Percentiles rank a stretch among this genome's conserved stretches.
These are phyloP conservation scores for Recurvomyces mirabilis DNA, from an alignment of 495 filamentous ascomycete species.

Conservation along the genomic window DNA sequence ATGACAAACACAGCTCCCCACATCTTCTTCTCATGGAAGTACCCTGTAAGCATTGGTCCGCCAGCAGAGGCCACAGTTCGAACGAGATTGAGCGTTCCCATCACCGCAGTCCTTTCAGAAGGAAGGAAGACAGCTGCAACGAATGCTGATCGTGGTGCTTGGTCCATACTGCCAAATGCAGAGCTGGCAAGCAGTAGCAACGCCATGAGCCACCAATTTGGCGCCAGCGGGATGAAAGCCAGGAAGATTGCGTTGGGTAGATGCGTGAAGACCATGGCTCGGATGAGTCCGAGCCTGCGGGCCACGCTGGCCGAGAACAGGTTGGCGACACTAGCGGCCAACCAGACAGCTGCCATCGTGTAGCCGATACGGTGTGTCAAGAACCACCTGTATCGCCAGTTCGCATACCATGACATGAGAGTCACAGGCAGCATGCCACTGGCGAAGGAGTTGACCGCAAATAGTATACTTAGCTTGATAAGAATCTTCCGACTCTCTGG, in stretches of 20 bases:
- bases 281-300: constrained; percentile 63
- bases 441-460: constrained; percentile 67
- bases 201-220: constrained; percentile 48
- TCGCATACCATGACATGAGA: constrained; percentile 9
- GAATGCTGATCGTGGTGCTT: constrained; percentile 68
- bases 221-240: constrained; percentile 49
- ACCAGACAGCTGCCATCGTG: constrained; percentile 54
- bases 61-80: constrained; percentile 28
- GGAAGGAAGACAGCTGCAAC: constrained; percentile 58
- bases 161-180: constrained; percentile 65
- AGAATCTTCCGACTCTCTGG: constrained; percentile 47
- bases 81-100: constrained; percentile 28
- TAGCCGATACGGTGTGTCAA: constrained; percentile 63
- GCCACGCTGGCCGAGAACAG: constrained; percentile 64
- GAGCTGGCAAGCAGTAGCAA: constrained; percentile 50
- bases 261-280: constrained; percentile 80
- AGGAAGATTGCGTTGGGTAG: constrained; percentile 64
- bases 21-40: constrained; percentile 45
- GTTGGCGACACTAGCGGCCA: constrained; percentile 56
- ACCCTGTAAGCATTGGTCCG: constrained; percentile 57
- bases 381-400: constrained; percentile 30
- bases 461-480: constrained; percentile 58
- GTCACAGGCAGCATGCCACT: constrained; percentile 57
- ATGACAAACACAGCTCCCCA: constrained; percentile 63
- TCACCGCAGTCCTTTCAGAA: constrained; percentile 58